Conservation (phyloP, 2,329 filamentous ascomycete species). For the Colletotrichum horii region DNA sequence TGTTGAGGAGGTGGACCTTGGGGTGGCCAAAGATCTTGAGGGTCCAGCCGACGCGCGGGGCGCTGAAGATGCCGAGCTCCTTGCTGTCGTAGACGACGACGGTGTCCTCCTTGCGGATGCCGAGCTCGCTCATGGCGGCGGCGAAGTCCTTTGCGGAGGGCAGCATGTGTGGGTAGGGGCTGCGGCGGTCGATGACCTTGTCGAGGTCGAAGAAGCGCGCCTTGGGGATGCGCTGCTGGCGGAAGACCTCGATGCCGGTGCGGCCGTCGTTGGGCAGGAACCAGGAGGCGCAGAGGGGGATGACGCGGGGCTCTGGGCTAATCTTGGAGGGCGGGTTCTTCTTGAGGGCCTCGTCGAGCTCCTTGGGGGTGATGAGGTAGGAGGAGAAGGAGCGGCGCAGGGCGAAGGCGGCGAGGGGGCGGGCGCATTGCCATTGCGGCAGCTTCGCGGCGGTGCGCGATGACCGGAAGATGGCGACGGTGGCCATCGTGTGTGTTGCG, state of each 20-base stretch:
- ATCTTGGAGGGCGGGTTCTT: conserved; percentile 81
- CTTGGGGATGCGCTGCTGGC: conserved; percentile 82
- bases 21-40: conserved; percentile 87
- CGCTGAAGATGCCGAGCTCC: conserved; percentile 92
- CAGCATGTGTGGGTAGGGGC: conserved; percentile 96
- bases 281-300: conserved; percentile 93
- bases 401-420: conserved; percentile 36
- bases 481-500: conserved; percentile 44
- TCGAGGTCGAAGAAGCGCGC: conserved; percentile 97
- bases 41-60: conserved; percentile 93
- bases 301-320: conserved; percentile 80
- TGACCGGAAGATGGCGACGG: conserved; percentile 46
- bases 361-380: conserved; percentile 85
- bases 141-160: conserved; percentile 82
- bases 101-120: conserved; percentile 85
- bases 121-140: conserved; percentile 85
- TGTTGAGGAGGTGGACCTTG: conserved; percentile 90
- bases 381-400: conserved; percentile 67
- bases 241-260: conserved; percentile 81
- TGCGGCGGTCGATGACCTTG: conserved; percentile 84
- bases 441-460: conserved; percentile 39
- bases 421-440: conserved; percentile 38
- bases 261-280: conserved; percentile 93
- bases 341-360: conserved; percentile 81
- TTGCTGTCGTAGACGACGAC: conserved; percentile 94